These are phyloP conservation scores for Stachybotrys elegans DNA, from an alignment of 2,329 filamentous ascomycete species.

Conservation along the genomic window DNA sequence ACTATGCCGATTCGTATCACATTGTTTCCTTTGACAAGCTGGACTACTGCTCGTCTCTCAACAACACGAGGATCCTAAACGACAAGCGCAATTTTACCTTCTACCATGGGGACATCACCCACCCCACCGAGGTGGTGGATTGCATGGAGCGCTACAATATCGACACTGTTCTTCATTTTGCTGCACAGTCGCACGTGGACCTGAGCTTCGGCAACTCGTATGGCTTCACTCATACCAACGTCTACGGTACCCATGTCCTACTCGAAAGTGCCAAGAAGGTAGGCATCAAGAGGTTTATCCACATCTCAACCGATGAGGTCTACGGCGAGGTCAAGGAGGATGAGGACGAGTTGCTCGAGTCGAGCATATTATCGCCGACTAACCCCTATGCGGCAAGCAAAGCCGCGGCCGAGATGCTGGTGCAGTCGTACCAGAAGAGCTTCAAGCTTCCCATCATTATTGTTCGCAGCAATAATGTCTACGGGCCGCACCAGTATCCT, in stretches of 20 bases:
- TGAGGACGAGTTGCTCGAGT: conserved; percentile 66
- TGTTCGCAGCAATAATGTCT: conserved; percentile 79
- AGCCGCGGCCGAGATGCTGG: conserved; percentile 77
- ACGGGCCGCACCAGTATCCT: conserved; percentile 78
- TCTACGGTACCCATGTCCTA: conserved; percentile 78
- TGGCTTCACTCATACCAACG: conserved; percentile 75
- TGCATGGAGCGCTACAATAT: conserved; percentile 68
- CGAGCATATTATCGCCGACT: conserved; percentile 70
- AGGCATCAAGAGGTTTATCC: conserved; percentile 68
- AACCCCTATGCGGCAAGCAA: conserved; percentile 81
- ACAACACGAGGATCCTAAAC: conserved; percentile 69
- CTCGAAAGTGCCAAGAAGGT: conserved; percentile 72
- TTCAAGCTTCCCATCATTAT: conserved; percentile 78
- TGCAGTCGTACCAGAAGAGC: conserved; percentile 81
- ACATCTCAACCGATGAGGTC: conserved; percentile 81
- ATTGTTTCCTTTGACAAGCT: conserved; percentile 81
- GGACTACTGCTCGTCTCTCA: conserved; percentile 75
- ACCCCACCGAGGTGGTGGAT: conserved; percentile 62
- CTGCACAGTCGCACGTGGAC: conserved; percentile 81
- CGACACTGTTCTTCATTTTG: conserved; percentile 79
- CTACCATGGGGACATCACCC: conserved; percentile 74
- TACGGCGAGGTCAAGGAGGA: conserved; percentile 75
- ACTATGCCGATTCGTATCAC: conserved; percentile 70
- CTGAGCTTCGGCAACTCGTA: conserved; percentile 79
- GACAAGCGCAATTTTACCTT: conserved; percentile 69